These are phyloP conservation scores for Moricandia moricandioides DNA, from an alignment of 345 rosid species.

Conservation along the genomic window DNA sequence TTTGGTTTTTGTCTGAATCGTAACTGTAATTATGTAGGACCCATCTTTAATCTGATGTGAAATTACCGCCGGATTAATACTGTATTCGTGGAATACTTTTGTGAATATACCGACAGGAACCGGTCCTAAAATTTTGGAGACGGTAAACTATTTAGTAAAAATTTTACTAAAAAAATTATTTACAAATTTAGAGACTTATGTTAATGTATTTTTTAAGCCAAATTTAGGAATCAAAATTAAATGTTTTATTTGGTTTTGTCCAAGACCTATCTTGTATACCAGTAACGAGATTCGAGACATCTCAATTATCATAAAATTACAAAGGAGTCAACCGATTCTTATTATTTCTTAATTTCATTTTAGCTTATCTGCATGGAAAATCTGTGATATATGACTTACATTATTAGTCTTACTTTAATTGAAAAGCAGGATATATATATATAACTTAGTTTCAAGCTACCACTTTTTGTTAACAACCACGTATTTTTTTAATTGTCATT, in stretches of 20 bases:
- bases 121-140: too few relatives aligned
- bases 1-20: not conserved
- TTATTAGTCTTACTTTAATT: constrained; percentile 21
- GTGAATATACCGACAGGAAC: too few relatives aligned
- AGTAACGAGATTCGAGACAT: not conserved
- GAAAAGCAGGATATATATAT: constrained; percentile 14
- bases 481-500: not conserved
- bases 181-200: too few relatives aligned
- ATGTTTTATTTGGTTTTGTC: too few relatives aligned
- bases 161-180: too few relatives aligned
- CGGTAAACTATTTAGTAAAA: too few relatives aligned
- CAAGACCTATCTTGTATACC: too few relatives aligned
- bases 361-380: constrained; percentile 20
- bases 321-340: constrained; percentile 33
- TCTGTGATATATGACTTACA: constrained; percentile 12
- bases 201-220: too few relatives aligned
- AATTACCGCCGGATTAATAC: not conserved
- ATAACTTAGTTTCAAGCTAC: constrained; percentile 35
- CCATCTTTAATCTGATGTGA: not conserved
- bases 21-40: not conserved
- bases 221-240: too few relatives aligned
- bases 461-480: constrained; percentile 28
- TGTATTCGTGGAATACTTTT: too few relatives aligned
- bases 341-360: constrained; percentile 5
- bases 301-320: constrained; percentile 34